Conservation (phyloP, 169 alveolate genomes). For the Cryptosporidium sp. region DNA sequence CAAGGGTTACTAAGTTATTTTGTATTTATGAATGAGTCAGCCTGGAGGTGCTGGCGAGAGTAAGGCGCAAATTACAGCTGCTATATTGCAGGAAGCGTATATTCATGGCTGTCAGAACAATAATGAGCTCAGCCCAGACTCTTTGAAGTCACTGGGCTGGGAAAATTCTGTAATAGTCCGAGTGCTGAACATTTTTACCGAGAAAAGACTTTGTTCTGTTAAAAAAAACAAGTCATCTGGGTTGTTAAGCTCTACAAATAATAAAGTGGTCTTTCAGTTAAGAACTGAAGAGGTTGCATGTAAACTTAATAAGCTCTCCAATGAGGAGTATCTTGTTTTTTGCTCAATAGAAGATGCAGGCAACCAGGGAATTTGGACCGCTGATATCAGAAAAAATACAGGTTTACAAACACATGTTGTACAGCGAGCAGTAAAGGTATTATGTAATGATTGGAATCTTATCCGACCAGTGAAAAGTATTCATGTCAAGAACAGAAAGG, state of each 20-base stretch:
- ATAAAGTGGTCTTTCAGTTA: slow-evolving; percentile 78
- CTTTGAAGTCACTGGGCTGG: slow-evolving; percentile 66
- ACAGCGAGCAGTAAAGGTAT: slow-evolving; percentile 87
- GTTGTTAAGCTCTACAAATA: slow-evolving; percentile 11
- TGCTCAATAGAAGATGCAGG: slow-evolving; percentile 92
- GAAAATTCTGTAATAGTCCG: slow-evolving; percentile 74
- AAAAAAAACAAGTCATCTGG: slow-evolving; percentile 66
- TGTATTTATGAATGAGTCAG: slow-evolving; percentile 37
- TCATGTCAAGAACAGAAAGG: slow-evolving; percentile 90
- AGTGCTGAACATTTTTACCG: slow-evolving; percentile 78
- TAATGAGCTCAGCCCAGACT: slow-evolving; percentile 65
- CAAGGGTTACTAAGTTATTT: slow-evolving; percentile 2
- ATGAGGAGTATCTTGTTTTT: slow-evolving; percentile 87
- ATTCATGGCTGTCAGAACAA: slow-evolving; percentile 66
- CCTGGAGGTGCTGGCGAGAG: slow-evolving; percentile 13
- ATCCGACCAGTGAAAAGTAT: slow-evolving; percentile 90
- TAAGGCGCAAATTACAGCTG: slow-evolving; percentile 42
- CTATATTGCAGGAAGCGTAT: slow-evolving; percentile 68
- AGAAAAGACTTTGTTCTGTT: slow-evolving; percentile 79
- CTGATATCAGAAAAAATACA: slow-evolving; percentile 89
- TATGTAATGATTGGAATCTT: slow-evolving; percentile 86
- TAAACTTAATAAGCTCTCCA: slow-evolving; percentile 85
- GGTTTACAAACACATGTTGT: slow-evolving; percentile 89
- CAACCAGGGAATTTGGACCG: slow-evolving; percentile 92
- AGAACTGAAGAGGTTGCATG: slow-evolving; percentile 85